Percentiles rank a stretch among this genome's conserved stretches.
Conservation (phyloP, 495 filamentous ascomycete genomes). For the Daldinia grandis region DNA sequence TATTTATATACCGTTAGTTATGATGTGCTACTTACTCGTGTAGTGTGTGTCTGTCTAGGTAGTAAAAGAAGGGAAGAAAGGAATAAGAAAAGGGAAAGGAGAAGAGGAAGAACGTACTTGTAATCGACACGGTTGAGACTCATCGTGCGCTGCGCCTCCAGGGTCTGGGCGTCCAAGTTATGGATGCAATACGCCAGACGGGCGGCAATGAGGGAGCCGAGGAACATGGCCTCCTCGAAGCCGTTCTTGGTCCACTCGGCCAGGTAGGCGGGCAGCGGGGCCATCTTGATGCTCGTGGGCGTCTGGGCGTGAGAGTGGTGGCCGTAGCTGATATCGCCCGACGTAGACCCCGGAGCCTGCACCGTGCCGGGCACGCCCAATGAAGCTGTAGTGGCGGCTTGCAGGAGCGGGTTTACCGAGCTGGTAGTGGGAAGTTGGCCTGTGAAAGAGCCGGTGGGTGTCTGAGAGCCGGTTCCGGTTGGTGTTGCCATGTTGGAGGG, state of each 20-base stretch:
- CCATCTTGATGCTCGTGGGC: slow-evolving; percentile 82
- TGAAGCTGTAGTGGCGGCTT: slow-evolving; percentile 83
- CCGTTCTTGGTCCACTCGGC: slow-evolving; percentile 91
- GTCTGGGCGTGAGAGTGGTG: slow-evolving; percentile 88
- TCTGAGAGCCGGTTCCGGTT: slow-evolving; percentile 88
- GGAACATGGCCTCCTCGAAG: slow-evolving; percentile 79
- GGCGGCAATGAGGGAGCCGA: slow-evolving; percentile 81
- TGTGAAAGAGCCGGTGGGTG: slow-evolving; percentile 72
- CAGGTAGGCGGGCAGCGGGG: slow-evolving; percentile 85
- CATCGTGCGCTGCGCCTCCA: slow-evolving; percentile 54
- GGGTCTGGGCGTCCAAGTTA: slow-evolving; percentile 52
- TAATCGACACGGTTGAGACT: slow-evolving; percentile 58
- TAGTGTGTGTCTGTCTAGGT: neutral
- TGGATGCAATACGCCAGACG: slow-evolving; percentile 72
- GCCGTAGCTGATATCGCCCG: slow-evolving; percentile 44
- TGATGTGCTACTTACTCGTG: neutral
- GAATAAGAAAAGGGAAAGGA: slow-evolving; percentile 8
- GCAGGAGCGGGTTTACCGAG: slow-evolving; percentile 88
- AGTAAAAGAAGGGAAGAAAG: neutral
- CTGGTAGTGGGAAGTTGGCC: slow-evolving; percentile 58
- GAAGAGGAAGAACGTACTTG: slow-evolving; percentile 50
- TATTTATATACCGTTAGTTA: slow-evolving; percentile 41
- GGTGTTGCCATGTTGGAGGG: slow-evolving; percentile 91
- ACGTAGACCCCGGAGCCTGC: slow-evolving; percentile 48
- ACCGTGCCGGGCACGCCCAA: slow-evolving; percentile 60